Evolutionary conservation across 2,329 filamentous ascomycete species (phyloP).

Genomic region (Pseudocercospora fuligena): DNA sequence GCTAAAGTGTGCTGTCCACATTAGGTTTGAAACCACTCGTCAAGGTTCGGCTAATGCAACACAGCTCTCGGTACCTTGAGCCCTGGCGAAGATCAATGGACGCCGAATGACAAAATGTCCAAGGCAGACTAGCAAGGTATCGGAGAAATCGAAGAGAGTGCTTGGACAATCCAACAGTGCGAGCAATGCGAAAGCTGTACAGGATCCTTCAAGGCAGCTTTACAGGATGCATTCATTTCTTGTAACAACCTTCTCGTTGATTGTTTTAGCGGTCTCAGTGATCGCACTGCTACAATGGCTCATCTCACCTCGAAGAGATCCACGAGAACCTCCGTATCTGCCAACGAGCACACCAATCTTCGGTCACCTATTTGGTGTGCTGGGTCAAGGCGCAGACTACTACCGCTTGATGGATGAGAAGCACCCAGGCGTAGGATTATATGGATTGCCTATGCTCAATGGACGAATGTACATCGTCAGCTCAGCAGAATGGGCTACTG

Average conservation of each 20-base stretch:
- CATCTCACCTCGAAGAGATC: conserved; percentile 10
- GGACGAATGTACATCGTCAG: conserved; percentile 53
- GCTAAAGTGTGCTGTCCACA: background rate
- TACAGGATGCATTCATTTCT: background rate
- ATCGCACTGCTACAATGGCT: background rate
- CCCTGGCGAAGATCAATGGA: background rate
- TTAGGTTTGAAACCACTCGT: background rate
- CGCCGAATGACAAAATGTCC: background rate
- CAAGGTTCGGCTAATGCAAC: background rate
- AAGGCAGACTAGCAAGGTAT: background rate
- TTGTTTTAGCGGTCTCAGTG: background rate
- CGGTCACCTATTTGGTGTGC: conserved; percentile 54
- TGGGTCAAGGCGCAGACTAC: conserved; percentile 32
- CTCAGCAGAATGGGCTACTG: conserved; percentile 46
- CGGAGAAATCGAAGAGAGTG: background rate
- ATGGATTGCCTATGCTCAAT: conserved; percentile 52
- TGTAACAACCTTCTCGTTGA: background rate
- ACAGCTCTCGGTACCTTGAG: background rate
- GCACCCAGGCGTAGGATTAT: conserved; percentile 23
- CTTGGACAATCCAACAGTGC: background rate
- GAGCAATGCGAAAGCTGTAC: background rate
- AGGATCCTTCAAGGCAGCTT: background rate
- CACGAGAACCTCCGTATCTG: conserved; percentile 51
- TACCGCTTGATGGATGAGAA: conserved; percentile 5
- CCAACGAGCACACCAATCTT: conserved; percentile 51